Conservation (phyloP, 768 basidiomycete species). For the Lactarius deliciosus region DNA sequence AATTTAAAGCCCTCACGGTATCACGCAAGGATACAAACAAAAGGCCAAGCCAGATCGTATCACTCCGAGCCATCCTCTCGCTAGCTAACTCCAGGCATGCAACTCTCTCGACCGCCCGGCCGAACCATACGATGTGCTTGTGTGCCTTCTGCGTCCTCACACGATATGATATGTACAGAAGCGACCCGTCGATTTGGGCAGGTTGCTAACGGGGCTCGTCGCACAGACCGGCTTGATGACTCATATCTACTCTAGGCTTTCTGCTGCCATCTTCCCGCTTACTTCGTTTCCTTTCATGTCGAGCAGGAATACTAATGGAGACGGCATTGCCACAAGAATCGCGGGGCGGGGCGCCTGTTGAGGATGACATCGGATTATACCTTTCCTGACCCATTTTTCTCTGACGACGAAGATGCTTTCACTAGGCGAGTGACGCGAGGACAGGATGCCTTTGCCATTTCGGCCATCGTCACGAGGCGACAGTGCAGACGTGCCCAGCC, state of each 20-base stretch:
- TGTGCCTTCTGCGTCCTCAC: slow-evolving; percentile 22
- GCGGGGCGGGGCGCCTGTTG: not conserved
- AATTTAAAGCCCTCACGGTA: slow-evolving; percentile 42
- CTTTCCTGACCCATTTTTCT: too few relatives aligned
- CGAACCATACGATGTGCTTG: slow-evolving; percentile 33
- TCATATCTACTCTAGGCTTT: not conserved
- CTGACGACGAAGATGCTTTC: not conserved
- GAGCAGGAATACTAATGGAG: not conserved
- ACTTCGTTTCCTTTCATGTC: not conserved
- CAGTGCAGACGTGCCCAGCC: not conserved
- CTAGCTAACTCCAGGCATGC: not conserved
- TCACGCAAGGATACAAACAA: not conserved
- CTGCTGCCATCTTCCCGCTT: not conserved
- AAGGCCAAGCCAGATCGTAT: not conserved
- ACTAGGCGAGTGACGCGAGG: too few relatives aligned
- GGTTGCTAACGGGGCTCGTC: slow-evolving; percentile 41
- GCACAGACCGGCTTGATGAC: slow-evolving; percentile 46
- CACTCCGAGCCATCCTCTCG: not conserved
- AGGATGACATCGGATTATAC: not conserved
- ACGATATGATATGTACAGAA: slow-evolving; percentile 33
- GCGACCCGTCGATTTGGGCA: slow-evolving; percentile 33
- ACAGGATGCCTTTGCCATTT: too few relatives aligned
- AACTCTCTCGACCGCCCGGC: slow-evolving; percentile 33
- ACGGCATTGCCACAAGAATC: not conserved
- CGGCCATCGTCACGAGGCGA: slow-evolving; percentile 1